Conservation (phyloP, 768 basidiomycete genomes). For the Macrolepiota albuminosa region DNA sequence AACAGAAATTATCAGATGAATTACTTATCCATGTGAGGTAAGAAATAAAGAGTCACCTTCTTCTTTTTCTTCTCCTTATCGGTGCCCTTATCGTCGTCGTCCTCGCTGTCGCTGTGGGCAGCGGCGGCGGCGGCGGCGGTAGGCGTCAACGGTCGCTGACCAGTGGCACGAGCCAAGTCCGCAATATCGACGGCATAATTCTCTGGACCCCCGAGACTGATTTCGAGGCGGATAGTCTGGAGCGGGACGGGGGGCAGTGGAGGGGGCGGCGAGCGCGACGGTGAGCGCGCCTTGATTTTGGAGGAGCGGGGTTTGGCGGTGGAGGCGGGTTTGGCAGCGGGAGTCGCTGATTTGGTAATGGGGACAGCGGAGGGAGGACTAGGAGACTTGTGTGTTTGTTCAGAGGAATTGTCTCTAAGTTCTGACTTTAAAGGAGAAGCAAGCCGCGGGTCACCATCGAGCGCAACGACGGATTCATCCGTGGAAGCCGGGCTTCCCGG, state of each 20-base stretch:
- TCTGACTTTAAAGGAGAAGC: neutral
- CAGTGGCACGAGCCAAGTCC: constrained; percentile 44
- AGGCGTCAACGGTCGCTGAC: constrained; percentile 39
- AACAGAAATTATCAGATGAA: constrained; percentile 2
- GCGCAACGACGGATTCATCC: neutral
- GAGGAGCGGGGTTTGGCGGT: constrained; percentile 50
- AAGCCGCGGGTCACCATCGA: constrained; percentile 1
- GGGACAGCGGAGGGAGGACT: neutral
- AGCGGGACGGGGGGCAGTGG: constrained; percentile 44
- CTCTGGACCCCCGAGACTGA: constrained; percentile 56
- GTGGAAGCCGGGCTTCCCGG: neutral
- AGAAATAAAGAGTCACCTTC: constrained; percentile 18
- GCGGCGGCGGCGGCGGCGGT: constrained; percentile 32
- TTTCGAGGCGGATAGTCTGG: constrained; percentile 57
- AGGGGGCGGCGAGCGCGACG: constrained; percentile 20
- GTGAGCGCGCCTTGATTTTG: constrained; percentile 25
- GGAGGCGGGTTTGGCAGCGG: constrained; percentile 5
- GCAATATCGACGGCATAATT: constrained; percentile 63
- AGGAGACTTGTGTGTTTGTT: neutral
- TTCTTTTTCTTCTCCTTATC: constrained; percentile 28
- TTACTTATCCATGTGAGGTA: neutral
- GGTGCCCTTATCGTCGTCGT: constrained; percentile 32
- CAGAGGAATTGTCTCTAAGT: neutral
- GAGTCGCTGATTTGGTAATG: constrained; percentile 8
- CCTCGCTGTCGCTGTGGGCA: constrained; percentile 40